Conservation (phyloP, 2,329 filamentous ascomycete species). For the Cladosporium sp. region DNA sequence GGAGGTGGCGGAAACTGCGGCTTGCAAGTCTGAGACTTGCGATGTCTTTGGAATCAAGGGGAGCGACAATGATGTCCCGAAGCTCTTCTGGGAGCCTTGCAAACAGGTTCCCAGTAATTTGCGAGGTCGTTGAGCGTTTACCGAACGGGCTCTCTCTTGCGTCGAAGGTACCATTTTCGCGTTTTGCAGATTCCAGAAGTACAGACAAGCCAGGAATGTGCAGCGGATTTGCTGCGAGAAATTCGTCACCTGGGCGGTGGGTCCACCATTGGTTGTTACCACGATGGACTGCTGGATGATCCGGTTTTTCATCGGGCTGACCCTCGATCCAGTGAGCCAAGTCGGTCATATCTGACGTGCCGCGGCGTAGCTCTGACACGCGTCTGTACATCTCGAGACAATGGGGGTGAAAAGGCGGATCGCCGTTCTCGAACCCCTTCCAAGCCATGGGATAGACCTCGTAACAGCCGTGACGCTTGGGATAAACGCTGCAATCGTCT, state of each 20-base stretch:
- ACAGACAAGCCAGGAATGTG: not conserved
- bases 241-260: not conserved
- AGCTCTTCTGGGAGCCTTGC: not conserved
- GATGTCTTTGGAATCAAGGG: slow-evolving; percentile 12
- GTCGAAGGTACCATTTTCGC: not conserved
- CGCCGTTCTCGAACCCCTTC: not conserved
- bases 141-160: not conserved
- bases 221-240: not conserved
- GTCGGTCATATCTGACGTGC: slow-evolving; percentile 7
- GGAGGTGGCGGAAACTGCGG: slow-evolving; percentile 23
- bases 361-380: not conserved
- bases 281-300: not conserved
- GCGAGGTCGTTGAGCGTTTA: not conserved
- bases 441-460: not conserved
- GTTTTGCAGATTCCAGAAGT: not conserved
- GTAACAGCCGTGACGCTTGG: slow-evolving; percentile 18
- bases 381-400: slow-evolving; percentile 23
- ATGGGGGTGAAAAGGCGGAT: slow-evolving; percentile 23
- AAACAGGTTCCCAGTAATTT: not conserved
- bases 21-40: slow-evolving; percentile 19
- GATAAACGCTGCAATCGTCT: not conserved
- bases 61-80: slow-evolving; percentile 11
- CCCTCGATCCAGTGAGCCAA: slow-evolving; percentile 17
- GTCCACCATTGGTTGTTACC: slow-evolving; percentile 18
- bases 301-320: not conserved